These are phyloP conservation scores for Enteropsectra breve DNA, from an alignment of 371 early-diverging fungal species.

Conservation along the genomic window DNA sequence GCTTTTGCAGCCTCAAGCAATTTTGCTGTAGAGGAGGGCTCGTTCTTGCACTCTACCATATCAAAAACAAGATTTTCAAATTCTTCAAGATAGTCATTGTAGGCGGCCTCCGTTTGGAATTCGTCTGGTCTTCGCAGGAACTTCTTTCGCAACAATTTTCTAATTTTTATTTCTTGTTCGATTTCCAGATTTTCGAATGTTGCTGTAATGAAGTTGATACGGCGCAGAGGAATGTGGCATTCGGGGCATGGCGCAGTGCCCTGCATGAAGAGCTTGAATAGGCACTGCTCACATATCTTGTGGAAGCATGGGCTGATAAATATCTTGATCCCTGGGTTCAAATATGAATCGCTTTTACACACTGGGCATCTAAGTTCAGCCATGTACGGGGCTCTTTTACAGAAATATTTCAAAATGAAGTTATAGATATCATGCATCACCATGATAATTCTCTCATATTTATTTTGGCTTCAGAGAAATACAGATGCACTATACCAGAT, in stretches of 20 bases:
- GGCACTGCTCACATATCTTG: slow-evolving; percentile 68
- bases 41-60: slow-evolving; percentile 47
- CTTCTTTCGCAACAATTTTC: slow-evolving; percentile 45
- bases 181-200: slow-evolving; percentile 61
- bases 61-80: slow-evolving; percentile 55
- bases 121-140: slow-evolving; percentile 45
- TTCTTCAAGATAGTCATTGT: slow-evolving; percentile 59
- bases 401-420: no score
- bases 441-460: no score
- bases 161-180: slow-evolving; percentile 60
- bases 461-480: no score
- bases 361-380: slow-evolving; percentile 78
- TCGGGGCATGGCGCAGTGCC: slow-evolving; percentile 61
- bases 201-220: slow-evolving; percentile 59
- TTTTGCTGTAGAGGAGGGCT: slow-evolving; percentile 36
- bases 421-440: no score
- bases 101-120: slow-evolving; percentile 45
- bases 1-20: no score
- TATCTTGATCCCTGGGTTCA: slow-evolving; percentile 77
- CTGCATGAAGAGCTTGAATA: slow-evolving; percentile 49
- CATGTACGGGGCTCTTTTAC: slow-evolving; percentile 25
- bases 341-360: slow-evolving; percentile 80
- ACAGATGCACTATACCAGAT: no score
- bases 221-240: slow-evolving; percentile 55
- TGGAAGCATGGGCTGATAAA: slow-evolving; percentile 90